phyloP scores from a whole-genome alignment of 768 basidiomycete species.

The Kwoniella bestiolae region DNA sequence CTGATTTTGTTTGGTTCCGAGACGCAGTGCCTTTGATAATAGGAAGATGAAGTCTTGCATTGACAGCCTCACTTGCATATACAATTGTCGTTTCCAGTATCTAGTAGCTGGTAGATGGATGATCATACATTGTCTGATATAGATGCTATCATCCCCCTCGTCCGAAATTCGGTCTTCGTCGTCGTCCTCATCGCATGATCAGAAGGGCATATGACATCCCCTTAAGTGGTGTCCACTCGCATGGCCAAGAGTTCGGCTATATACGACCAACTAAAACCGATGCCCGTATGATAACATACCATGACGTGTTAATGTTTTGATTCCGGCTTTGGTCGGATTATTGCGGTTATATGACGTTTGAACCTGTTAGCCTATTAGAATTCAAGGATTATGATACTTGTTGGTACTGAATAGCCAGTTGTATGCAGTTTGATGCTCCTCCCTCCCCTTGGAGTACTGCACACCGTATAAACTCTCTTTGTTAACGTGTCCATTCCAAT shows the following conservation, averaged over 20 bases:
- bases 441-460: neutral
- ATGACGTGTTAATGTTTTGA: constrained; percentile 10
- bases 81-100: too few species aligned
- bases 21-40: too few species aligned
- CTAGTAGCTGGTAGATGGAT: too few species aligned
- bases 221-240: neutral
- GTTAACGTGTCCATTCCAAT: neutral
- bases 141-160: too few species aligned
- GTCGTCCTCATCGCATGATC: too few species aligned
- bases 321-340: constrained; percentile 18
- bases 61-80: too few species aligned
- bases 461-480: neutral
- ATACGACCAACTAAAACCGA: neutral
- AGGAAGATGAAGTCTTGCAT: too few species aligned
- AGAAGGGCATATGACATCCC: too few species aligned
- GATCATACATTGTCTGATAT: too few species aligned
- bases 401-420: neutral
- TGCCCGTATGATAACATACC: neutral
- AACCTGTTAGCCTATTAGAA: constrained; percentile 20
- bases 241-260: neutral
- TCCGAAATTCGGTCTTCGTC: too few species aligned
- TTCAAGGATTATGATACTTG: constrained; percentile 4
- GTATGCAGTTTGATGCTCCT: neutral
- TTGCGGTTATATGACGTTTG: constrained; percentile 12
- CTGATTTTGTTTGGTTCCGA: too few species aligned